Conservation (phyloP, 139 green algal genomes). For the Chlamydomonas asymmetrica region DNA sequence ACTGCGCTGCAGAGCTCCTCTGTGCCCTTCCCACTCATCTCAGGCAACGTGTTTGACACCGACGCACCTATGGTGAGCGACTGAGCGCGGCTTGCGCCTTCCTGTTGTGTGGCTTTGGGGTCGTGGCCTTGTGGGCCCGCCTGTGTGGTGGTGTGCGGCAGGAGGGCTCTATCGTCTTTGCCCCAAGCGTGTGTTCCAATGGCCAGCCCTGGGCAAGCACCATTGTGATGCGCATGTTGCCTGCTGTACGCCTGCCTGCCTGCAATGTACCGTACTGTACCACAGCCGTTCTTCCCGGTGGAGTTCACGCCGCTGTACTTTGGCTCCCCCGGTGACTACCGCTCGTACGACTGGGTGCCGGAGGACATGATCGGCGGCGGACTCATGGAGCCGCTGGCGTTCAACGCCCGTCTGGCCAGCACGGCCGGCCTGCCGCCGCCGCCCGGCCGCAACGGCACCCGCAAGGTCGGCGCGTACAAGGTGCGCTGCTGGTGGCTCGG, state of each 20-base stretch:
- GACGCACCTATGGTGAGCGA: neutral
- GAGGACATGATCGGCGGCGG: neutral
- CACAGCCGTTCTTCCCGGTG: slow-evolving; percentile 4
- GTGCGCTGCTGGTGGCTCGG: too few species aligned
- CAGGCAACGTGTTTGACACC: neutral
- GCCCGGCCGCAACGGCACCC: too few species aligned
- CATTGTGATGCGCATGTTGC: too few species aligned
- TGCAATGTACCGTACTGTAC: too few species aligned
- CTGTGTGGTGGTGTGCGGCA: too few species aligned
- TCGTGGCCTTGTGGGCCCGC: neutral
- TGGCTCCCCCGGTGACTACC: neutral
- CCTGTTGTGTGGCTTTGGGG: neutral
- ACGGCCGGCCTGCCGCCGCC: too few species aligned
- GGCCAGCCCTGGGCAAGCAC: too few species aligned
- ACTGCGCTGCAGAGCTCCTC: neutral
- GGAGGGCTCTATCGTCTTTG: too few species aligned
- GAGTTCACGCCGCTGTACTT: slow-evolving; percentile 12
- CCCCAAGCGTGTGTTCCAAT: too few species aligned
- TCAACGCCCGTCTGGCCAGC: too few species aligned
- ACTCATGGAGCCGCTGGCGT: neutral
- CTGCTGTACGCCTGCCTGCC: too few species aligned
- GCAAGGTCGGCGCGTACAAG: too few species aligned
- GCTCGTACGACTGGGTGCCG: neutral
- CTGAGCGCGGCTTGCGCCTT: neutral
- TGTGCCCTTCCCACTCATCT: slow-evolving; percentile 15